Evolutionary conservation across 805 yeast genomes (phyloP), one percentile per base, ranked within the genome.

Genomic region (Sporopachydermia quercuum): DNA sequence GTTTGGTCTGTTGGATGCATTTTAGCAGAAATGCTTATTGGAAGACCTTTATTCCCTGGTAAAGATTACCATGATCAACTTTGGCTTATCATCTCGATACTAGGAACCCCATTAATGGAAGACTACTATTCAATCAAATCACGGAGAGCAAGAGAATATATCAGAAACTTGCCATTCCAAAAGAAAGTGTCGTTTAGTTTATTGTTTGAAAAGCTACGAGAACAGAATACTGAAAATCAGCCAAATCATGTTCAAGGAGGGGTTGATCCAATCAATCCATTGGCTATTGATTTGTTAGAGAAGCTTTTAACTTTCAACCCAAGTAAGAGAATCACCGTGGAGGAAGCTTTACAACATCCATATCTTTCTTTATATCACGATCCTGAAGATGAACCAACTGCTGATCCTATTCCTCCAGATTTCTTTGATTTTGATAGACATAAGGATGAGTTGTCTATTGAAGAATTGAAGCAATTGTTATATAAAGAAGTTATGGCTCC

Each of bases 1-100:
- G 76, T 89, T 19, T 89, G 97, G 97, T 80, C 94, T 2, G 94
- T 86, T 16, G 97, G 97, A 3, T 89, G 97, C 60, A 89, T 89
- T 33, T 63, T 89, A 41, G 96, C 95, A 0, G 97, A 89, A 55
- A 71, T 89, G 73, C 62, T 89, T 16, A 68, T 78, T 35, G 91
- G 94, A 6, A 67, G 77, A 50, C 96, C 97, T 6, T 61, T 89
- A 35, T 89, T 89, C 58, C 95, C 96, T 3, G 97, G 97, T 4
- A 74, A 82, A 44, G 96, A 89, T 61, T 91, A 89, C 57, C 89
- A 86, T 54, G 82, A 85, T 56, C 97, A 89, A 55, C 62, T 89
- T 47, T 75, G 83, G 67, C 65, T 84, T 45, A 86, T 89, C 39
- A 76, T 89, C 59, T 82, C 83, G 49, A 71, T 83, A 1, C 63